Evolutionary conservation across 305 asterid genomes (phyloP), one percentile per base, ranked within the genome.

Genomic region (Galium porrigens): DNA sequence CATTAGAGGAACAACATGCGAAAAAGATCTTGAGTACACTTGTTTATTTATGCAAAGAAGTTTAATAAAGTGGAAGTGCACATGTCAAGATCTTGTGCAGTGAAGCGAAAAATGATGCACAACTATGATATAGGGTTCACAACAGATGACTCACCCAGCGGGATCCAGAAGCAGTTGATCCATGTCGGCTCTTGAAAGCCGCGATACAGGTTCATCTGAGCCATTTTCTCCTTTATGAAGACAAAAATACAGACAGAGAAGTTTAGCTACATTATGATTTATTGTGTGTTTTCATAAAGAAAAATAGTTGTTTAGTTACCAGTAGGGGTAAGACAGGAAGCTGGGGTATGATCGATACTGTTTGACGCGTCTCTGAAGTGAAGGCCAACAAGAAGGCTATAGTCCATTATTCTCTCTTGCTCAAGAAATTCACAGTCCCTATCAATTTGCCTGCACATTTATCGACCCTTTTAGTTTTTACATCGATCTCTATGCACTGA

Each of bases 321-420:
- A 49, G 72, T 67, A 0, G 89, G 87, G 6, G 87, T 78, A 42
- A 49, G 66, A 54, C 76, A 69, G 49, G 85, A 83, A 32, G 84
- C 29, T 18, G 84, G 83, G 29, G 83, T 73, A n/a, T 72, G 80
- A 1, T 85, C 91, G 6, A 44, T 63, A 48, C 72, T 82, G 20
- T 25, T 39, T 52, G 68, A n/a, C 34, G 83, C 77, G 69, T 86
- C 96, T 61, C 79, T 81, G 68, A 88, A 90, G 59, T 90, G 95
- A 74, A 90, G 77, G 48, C 97, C 97, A 65, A 90, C 96, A 17
- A 90, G 74, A 63, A 90, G 96, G 71, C 96, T 90, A 66, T 90
- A 90, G 63, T 90, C 96, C 97, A 90, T 90, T 52, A 90, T 84
- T 69, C 96, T 82, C 76, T 90, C 97, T 61, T 85, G 95, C 74